These are phyloP conservation scores for Boletellus emodensis DNA, from an alignment of 768 basidiomycete species.

Conservation along the genomic window DNA sequence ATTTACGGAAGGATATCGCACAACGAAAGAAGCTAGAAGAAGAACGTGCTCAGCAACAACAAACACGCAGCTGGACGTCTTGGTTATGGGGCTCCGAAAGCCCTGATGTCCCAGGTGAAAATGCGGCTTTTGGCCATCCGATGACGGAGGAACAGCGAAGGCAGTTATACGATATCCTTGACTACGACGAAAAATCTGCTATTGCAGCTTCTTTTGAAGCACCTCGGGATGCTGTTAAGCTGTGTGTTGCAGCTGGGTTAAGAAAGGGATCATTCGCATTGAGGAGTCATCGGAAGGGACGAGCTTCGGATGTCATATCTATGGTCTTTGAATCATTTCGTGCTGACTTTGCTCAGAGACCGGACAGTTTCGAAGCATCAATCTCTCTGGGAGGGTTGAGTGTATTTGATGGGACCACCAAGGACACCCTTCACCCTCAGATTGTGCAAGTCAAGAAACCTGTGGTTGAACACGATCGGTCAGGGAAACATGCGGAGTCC, in stretches of 20 bases:
- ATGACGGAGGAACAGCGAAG: conserved; percentile 90
- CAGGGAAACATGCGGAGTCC: conserved; percentile 24
- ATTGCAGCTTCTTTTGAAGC: conserved; percentile 65
- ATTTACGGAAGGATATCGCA: conserved; percentile 79
- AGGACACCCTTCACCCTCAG: conserved; percentile 75
- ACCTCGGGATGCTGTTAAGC: conserved; percentile 76
- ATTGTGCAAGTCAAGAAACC: conserved; percentile 79
- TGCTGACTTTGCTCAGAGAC: conserved; percentile 79
- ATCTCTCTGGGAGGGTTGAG: conserved; percentile 82
- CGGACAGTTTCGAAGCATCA: conserved; percentile 81
- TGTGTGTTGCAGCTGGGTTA: conserved; percentile 70
- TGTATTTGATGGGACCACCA: conserved; percentile 89
- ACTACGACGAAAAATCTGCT: conserved; percentile 86
- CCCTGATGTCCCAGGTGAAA: conserved; percentile 39
- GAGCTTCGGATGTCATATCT: conserved; percentile 70
- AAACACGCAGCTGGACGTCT: conserved; percentile 55
- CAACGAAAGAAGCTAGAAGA: conserved; percentile 63
- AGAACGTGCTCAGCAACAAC: conserved; percentile 54
- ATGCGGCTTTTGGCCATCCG: conserved; percentile 54
- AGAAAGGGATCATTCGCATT: conserved; percentile 86
- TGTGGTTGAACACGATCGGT: conserved; percentile 30
- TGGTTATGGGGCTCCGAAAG: conserved; percentile 83
- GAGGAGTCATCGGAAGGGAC: conserved; percentile 65
- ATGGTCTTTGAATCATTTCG: conserved; percentile 84
- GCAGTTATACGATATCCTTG: conserved; percentile 84